Evolutionary conservation across 1,284 basidiomycete genomes (phyloP).

Genomic region (Flammula alnicola): DNA sequence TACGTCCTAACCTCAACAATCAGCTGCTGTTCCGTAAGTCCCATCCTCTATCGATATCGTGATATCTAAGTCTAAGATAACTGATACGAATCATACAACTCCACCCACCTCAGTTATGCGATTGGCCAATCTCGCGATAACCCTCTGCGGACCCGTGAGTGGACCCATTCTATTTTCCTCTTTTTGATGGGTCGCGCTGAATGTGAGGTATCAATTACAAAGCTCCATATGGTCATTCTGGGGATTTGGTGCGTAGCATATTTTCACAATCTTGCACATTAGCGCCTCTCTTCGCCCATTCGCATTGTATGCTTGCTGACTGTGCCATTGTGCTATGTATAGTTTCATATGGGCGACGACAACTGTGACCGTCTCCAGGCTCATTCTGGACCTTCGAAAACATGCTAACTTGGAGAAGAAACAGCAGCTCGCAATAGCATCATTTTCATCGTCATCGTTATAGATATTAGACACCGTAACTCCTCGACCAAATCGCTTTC

Average conservation of each 20-base stretch:
- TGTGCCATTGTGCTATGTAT: background rate
- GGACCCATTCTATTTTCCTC: background rate
- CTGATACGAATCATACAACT: background rate
- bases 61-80: too few relatives aligned
- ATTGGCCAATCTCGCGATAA: constrained; percentile 10
- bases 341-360: constrained; percentile 46
- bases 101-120: constrained; percentile 14
- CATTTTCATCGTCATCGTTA: too few relatives aligned
- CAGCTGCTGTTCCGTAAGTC: constrained; percentile 16
- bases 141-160: constrained; percentile 18
- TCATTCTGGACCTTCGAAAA: constrained; percentile 42
- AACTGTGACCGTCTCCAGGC: constrained; percentile 40
- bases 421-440: too few relatives aligned
- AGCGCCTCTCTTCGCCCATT: background rate
- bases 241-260: constrained; percentile 10
- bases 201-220: background rate
- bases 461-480: too few relatives aligned
- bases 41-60: background rate
- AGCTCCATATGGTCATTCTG: constrained; percentile 16
- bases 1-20: constrained; percentile 3
- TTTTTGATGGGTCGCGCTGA: background rate
- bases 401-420: constrained; percentile 4
- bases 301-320: background rate
- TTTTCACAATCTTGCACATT: background rate
- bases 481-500: too few relatives aligned